Conservation (phyloP, 345 rosid genomes). For the Geranium rotundifolium region DNA sequence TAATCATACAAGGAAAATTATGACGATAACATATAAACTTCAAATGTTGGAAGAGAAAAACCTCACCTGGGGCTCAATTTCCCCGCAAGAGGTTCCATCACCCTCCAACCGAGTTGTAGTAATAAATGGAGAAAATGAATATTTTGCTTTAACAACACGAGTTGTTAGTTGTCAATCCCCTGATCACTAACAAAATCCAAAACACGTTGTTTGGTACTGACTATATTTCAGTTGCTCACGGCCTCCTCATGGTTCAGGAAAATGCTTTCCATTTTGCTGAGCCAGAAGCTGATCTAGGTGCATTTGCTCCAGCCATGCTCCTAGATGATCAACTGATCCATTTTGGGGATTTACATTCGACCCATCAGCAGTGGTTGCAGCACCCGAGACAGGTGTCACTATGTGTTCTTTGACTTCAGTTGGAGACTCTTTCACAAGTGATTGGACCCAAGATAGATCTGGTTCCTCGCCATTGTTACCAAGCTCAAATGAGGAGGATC, state of each 20-base stretch:
- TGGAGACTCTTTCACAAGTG: conserved; percentile 71
- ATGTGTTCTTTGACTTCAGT: conserved; percentile 45
- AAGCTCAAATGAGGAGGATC: conserved; percentile 43
- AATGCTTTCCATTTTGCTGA: conserved; percentile 47
- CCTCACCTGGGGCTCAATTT: neutral
- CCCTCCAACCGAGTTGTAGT: neutral
- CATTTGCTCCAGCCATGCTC: conserved; percentile 83
- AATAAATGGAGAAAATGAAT: neutral
- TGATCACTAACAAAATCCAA: too few species aligned
- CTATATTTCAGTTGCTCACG: conserved; percentile 15
- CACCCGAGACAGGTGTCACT: conserved; percentile 21
- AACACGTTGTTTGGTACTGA: too few species aligned
- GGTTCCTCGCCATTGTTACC: conserved; percentile 57
- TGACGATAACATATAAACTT: neutral
- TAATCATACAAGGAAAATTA: neutral
- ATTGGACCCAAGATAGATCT: conserved; percentile 85
- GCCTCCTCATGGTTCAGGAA: conserved; percentile 17
- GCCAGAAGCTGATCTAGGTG: conserved; percentile 88
- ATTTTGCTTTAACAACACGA: neutral
- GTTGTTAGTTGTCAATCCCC: too few species aligned
- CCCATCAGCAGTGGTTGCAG: conserved; percentile 19
- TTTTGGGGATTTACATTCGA: conserved; percentile 26
- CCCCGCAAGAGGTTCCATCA: neutral
- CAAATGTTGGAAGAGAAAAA: neutral
- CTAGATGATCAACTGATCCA: conserved; percentile 49